Evolutionary conservation across 768 basidiomycete species (phyloP), one percentile per base, ranked within the genome.

Genomic region (Lyophyllum semitale): DNA sequence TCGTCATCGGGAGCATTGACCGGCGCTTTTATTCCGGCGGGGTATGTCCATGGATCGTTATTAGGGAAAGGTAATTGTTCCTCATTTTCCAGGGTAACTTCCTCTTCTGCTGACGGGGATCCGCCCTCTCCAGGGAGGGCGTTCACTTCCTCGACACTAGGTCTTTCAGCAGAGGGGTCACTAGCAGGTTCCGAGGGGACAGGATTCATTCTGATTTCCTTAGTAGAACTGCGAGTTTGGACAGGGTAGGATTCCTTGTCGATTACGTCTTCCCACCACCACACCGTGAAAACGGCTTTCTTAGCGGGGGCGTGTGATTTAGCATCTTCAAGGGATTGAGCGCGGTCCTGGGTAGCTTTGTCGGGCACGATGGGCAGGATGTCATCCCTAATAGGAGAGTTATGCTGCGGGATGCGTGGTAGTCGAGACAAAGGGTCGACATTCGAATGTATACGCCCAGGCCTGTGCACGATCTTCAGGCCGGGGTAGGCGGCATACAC

Each of bases 401-500:
- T 43, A 26, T 63, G 60, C 29, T 50, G 54, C 4, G 60, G 65
- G 22, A 59, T 30, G 15, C 60, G 43, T 1, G 52, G 54, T 37
- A 63, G 30, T 18, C 62, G 20, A 0, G 67, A 66, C 0, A 68
- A 32, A 0, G 67, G 67, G 43, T 68, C 65, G 0, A 68, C 65
- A 50, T 75, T 75, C 0, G 68, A 72, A 40, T 75, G 73, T 0
- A 71, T 57, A 22, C 65, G 15, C 0, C 73, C 73, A 0, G 71
- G 57, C 13, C 71, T 48, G 40, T 74, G 73, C 0, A 70, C 59
- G 18, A 74, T 72, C 38, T 62, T 59, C 0, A 75, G 53, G 0
- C 55, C 54, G 0, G 68, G 71, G 22, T 65, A 73, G 2, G 72
- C 70, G 0, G 64, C 48, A 40, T 71, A 72, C 9, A 73, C 65